Conservation (phyloP, 1,284 basidiomycete species). For the Leccinum huronense region DNA sequence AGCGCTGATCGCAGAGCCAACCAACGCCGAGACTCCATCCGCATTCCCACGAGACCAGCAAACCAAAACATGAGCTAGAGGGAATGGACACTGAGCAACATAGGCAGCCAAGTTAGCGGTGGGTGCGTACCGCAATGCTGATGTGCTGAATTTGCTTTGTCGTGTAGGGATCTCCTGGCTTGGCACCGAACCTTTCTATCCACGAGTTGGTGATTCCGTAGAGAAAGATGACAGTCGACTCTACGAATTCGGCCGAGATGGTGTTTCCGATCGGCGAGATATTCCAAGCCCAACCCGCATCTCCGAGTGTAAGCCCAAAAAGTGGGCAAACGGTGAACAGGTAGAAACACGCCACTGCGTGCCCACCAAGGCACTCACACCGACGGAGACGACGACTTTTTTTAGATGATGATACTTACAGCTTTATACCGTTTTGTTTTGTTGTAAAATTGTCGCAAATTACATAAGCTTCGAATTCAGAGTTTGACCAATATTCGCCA, state of each 20-base stretch:
- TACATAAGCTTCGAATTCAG: too few species aligned
- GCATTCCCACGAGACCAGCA: conserved; percentile 87
- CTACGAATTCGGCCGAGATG: conserved; percentile 83
- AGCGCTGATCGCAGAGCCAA: conserved; percentile 52
- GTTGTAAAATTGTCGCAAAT: too few species aligned
- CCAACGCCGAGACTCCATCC: conserved; percentile 78
- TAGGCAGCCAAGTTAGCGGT: neutral
- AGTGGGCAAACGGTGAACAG: conserved; percentile 84
- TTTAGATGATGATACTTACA: too few species aligned
- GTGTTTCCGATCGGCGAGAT: conserved; percentile 49
- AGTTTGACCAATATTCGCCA: too few species aligned
- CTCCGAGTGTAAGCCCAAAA: conserved; percentile 86
- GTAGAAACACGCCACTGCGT: too few species aligned
- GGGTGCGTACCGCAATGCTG: conserved; percentile 72
- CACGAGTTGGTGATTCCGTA: conserved; percentile 94
- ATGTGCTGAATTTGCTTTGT: conserved; percentile 96
- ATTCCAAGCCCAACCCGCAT: conserved; percentile 95
- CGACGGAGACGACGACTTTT: too few species aligned
- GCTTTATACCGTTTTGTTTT: too few species aligned
- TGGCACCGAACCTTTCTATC: conserved; percentile 93
- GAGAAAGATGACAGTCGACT: conserved; percentile 83
- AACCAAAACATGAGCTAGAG: conserved; percentile 89
- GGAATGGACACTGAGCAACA: neutral
- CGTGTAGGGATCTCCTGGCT: conserved; percentile 80
- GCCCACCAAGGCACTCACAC: too few species aligned